Base-by-base conservation (phyloP, 305 asterid species). In the Plantago lanceolata region DNA sequence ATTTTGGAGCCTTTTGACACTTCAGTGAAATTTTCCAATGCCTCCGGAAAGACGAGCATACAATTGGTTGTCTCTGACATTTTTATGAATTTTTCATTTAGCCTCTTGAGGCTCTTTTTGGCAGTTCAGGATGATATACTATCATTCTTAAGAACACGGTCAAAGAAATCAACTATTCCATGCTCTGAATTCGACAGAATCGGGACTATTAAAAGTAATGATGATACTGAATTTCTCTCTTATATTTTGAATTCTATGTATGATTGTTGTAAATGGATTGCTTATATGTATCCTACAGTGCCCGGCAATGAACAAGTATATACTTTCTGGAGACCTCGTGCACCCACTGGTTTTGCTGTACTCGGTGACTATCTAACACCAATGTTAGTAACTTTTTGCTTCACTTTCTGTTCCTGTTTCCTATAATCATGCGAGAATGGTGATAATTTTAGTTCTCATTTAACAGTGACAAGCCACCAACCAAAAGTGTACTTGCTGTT, bases 291-390 rank as follows among this genome's bases (percentile, higher is more conserved):
- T 63, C 57, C 28, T 69, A 68, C 79, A 85, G 96, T 71, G 65
- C 82, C 89, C 47, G 68, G 48, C 45, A 70, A 29, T 64, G 84
- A 73, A 67, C 91, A 82, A 75, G 78, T 81, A 68, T 82, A 83
- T 74, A 76, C 88, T 62, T 92, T 92, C 67, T 92, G 98, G 98
- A 85, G 96, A 81, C 89, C 98, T 69, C 96, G 89, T 31, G 96
- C 90, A 47, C 98, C 96, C 24, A 81, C 95, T 61, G 98, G 98
- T 76, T 92, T 85, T 83, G 96, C 88, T 45, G 75, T 82, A 59
- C 89, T 92, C 17, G 97, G 97, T 47, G 98, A 92, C 84, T 89
- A 87, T 85, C 77, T 92, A 71, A 92, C 98, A 44, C 98, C 98
- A 66, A 64, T 71, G 98, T 92, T 66, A 75, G 98, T 81, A 73